Evolutionary conservation across 306 rosid genomes (phyloP).

Genomic region (Vachellia collinsii): DNA sequence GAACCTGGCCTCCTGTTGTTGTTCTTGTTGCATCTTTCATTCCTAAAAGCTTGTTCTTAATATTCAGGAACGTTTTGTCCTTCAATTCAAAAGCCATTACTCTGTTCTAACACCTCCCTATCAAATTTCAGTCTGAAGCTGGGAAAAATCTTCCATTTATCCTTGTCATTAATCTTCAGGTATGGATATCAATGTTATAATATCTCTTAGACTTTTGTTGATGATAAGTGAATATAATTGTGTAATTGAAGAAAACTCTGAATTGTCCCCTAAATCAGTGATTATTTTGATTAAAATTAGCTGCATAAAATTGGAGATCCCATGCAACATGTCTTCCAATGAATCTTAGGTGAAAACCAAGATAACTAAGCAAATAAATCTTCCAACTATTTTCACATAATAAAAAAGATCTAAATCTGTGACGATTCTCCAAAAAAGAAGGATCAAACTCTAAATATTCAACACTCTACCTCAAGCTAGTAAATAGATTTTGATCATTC

Average conservation of each 20-base stretch:
- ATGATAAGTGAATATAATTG: slow-evolving; percentile 17
- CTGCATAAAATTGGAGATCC: background rate
- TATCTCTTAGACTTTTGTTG: slow-evolving; percentile 1
- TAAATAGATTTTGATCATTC: background rate
- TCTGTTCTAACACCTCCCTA: slow-evolving; percentile 32
- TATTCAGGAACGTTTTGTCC: slow-evolving; percentile 17
- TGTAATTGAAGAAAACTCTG: background rate
- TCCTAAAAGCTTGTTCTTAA: slow-evolving; percentile 12
- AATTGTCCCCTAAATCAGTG: background rate
- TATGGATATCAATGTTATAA: slow-evolving; percentile 39
- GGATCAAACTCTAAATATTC: background rate
- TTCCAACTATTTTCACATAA: background rate
- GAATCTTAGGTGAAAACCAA: background rate
- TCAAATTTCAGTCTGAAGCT: slow-evolving; percentile 64
- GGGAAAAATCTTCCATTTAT: slow-evolving; percentile 87
- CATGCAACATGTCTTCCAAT: background rate
- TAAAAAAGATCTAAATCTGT: background rate
- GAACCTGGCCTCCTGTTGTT: background rate
- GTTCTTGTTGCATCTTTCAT: slow-evolving; percentile 3
- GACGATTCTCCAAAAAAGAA: background rate
- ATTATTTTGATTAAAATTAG: background rate
- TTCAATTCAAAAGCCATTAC: slow-evolving; percentile 9
- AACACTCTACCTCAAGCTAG: background rate
- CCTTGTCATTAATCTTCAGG: slow-evolving; percentile 90
- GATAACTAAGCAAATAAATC: background rate